Evolutionary conservation across 768 basidiomycete genomes (phyloP), one percentile per base, ranked within the genome.

Genomic region (Kwoniella mangroviensis): DNA sequence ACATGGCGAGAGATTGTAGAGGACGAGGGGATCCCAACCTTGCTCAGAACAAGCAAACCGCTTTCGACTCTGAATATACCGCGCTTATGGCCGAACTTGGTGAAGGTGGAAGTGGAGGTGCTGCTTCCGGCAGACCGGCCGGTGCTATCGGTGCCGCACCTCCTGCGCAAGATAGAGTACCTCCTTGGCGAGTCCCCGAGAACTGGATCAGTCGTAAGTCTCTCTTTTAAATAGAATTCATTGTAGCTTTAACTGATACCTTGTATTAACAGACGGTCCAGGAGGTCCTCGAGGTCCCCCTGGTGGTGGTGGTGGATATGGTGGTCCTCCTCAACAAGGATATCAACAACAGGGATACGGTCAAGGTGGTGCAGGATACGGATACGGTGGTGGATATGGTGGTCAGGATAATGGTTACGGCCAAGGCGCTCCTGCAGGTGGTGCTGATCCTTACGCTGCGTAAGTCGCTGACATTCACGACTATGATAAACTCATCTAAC

Each of bases 1-100:
- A 98, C 85, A 98, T 99, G 96, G 96, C 95, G 60, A 90, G 95
- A 75, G 96, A 98, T 85, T 98, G 96, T 83, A 92, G 93, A 57
- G 91, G 92, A 81, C 92, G 93, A 84, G 93, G 90, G 80, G 92
- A 94, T 83, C 91, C 92, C 69, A 92, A 92, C 78, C 79, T 82
- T 65, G 84, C 85, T 40, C 83, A 88, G 77, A 85, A 85, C 76
- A 88, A 84, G 22, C 82, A 90, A 77, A 75, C 76, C 12, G 91
- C 91, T 26, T 98, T 98, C 84, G 97, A 99, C 83, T 96, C 94
- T 13, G 97, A 99, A 85, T 98, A 98, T 78, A 94, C 94, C 51
- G 94, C 89, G 77, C 85, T 99, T 73, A 96, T 99, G 96, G 94
- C 93, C 60, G 97, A 99, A 85, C 88, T 99, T 45, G 97, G 97